Percentiles rank a stretch among this genome's conserved stretches.
phyloP scores from a whole-genome alignment of 768 basidiomycete species.

The Daedaleopsis sinensis region DNA sequence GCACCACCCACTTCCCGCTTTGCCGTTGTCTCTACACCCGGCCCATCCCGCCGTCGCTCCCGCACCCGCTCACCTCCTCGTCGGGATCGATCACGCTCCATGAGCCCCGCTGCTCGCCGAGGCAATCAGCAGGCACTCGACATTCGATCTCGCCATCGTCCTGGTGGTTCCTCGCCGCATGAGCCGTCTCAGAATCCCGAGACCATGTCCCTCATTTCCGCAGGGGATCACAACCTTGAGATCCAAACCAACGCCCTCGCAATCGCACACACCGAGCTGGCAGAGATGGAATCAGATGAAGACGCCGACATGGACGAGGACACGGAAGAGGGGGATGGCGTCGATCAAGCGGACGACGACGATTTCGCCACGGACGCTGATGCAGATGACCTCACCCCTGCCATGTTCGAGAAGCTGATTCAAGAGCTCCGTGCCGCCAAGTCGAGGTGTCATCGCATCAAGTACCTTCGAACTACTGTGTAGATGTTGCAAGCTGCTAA shows the following conservation, averaged over 20 bases:
- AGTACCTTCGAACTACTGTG: not conserved
- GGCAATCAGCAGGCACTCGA: not conserved
- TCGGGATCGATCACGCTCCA: not conserved
- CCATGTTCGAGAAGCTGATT: not conserved
- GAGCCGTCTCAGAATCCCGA: not conserved
- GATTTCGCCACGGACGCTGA: not conserved
- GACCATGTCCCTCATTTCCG: not conserved
- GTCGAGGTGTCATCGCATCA: not conserved
- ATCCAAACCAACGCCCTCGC: too few species aligned
- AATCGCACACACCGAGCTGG: not conserved
- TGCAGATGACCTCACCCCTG: not conserved
- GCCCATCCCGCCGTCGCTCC: not conserved
- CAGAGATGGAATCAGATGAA: not conserved
- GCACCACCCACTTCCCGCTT: too few species aligned
- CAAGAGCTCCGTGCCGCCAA: not conserved
- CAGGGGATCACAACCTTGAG: too few species aligned
- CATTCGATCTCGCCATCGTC: too few species aligned
- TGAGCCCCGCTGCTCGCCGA: not conserved
- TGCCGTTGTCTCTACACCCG: too few species aligned
- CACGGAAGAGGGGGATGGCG: not conserved
- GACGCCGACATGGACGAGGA: not conserved
- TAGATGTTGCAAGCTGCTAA: not conserved
- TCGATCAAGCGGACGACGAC: not conserved
- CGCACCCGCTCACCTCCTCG: too few species aligned
- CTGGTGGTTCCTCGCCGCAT: not conserved